A percentile compares a stretch with the other conserved stretches of the same genome.
Conservation (phyloP, 176 grass and related monocot genomes). For the Elymus sibiricus region DNA sequence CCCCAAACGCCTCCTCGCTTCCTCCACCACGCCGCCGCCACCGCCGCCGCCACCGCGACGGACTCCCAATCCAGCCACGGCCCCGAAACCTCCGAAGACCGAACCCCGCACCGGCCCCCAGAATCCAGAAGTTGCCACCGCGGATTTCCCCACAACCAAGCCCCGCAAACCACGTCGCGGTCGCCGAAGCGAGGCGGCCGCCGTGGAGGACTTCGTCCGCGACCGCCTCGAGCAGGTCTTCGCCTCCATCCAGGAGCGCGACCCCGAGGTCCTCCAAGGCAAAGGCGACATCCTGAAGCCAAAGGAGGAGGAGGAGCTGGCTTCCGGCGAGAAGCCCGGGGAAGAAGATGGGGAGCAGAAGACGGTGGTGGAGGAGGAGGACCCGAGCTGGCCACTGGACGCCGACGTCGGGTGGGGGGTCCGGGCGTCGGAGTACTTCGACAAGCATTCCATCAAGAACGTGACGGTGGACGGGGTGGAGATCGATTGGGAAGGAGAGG, state of each 20-base stretch:
- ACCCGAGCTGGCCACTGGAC: constrained; percentile 83
- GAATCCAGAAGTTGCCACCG: neutral
- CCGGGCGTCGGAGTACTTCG: constrained; percentile 83
- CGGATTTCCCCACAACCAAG: constrained; percentile 32
- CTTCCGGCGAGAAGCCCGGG: neutral
- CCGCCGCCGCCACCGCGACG: constrained; percentile 8
- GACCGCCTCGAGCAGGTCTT: constrained; percentile 71
- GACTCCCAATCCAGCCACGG: constrained; percentile 23
- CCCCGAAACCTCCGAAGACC: neutral
- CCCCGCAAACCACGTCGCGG: constrained; percentile 55
- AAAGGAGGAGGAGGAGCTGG: neutral
- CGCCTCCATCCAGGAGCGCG: constrained; percentile 59
- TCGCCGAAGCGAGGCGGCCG: constrained; percentile 47
- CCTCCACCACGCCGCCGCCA: constrained; percentile 22
- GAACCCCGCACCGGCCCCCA: neutral
- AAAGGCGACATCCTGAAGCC: constrained; percentile 53
- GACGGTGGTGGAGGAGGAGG: constrained; percentile 76
- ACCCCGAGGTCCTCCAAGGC: constrained; percentile 50
- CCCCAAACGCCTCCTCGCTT: constrained; percentile 2
- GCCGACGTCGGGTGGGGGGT: constrained; percentile 85
- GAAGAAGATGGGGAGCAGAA: constrained; percentile 27
- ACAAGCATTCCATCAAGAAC: constrained; percentile 94
- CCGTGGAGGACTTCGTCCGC: constrained; percentile 77
- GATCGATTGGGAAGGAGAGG: constrained; percentile 92
- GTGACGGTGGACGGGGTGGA: constrained; percentile 81